Evolutionary conservation across 2,329 filamentous ascomycete species (phyloP).

Genomic region (Furcasterigmium sp.): DNA sequence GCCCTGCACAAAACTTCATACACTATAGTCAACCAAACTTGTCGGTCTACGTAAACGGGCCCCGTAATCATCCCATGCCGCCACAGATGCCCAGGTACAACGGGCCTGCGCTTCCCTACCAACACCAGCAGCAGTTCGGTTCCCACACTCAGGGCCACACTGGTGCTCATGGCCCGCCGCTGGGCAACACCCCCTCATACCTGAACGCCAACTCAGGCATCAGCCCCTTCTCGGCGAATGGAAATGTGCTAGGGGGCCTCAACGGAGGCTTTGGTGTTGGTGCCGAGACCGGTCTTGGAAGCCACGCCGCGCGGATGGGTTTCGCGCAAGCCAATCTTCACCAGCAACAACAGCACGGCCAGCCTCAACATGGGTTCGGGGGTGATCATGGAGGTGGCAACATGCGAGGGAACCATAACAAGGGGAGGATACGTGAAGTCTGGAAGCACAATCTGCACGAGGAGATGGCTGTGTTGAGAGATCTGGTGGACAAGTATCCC

Average conservation of each 20-base stretch:
- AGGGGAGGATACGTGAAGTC: constrained; percentile 87
- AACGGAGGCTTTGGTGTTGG: constrained; percentile 54
- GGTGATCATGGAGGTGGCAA: constrained; percentile 13
- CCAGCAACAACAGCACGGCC: constrained; percentile 53
- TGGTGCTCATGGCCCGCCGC: constrained; percentile 38
- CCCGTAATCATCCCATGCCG: no score
- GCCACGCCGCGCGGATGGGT: constrained; percentile 81
- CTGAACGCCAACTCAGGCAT: constrained; percentile 63
- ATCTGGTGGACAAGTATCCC: constrained; percentile 82
- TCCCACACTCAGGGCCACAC: constrained; percentile 46
- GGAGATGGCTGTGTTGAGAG: constrained; percentile 81
- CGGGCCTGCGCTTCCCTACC: constrained; percentile 36
- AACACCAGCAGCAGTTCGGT: constrained; percentile 46
- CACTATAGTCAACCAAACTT: no score
- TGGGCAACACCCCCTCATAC: constrained; percentile 67
- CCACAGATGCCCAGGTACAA: constrained; percentile 39
- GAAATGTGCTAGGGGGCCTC: constrained; percentile 51
- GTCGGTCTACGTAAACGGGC: no score
- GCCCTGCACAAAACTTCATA: no score
- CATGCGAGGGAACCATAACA: constrained; percentile 58
- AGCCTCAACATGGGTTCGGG: constrained; percentile 21
- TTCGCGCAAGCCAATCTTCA: constrained; percentile 68
- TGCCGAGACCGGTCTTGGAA: constrained; percentile 64
- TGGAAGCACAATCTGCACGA: constrained; percentile 90
- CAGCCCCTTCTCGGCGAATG: constrained; percentile 60